Evolutionary conservation across 2,329 filamentous ascomycete genomes (phyloP), one percentile per base, ranked within the genome.

Genomic region (Trichoderma polysporum): DNA sequence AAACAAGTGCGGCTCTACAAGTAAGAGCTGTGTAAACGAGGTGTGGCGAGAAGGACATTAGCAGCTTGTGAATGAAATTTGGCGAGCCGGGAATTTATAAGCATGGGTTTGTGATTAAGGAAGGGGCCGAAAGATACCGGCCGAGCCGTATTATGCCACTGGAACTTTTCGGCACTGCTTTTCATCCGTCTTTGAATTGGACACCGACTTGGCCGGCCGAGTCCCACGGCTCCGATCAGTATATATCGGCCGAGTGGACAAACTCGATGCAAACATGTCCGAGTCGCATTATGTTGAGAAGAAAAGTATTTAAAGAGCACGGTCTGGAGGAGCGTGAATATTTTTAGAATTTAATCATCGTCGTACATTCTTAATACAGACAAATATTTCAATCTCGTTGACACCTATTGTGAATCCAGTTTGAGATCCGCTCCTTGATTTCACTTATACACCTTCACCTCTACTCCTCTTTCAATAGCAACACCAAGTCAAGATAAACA

Each of bases 161-260:
- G n/a, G n/a, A n/a, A n/a, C n/a, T 27, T 22, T 27, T 41, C 19
- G 10, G 8, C 22, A 25, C 6, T 37, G 4, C 15, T n/a, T 52
- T 9, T n/a, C 19, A 37, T 22, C 22, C 15, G 22, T 17, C 17
- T 4, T 59, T 6, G 2, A n/a, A 56, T 64, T 47, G 4, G n/a
- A n/a, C 35, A 13, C 56, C 57, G 56, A 49, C 37, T 19, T 19
- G 47, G 19, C 64, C 57, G 37, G 57, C 56, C 57, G 64, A 54
- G 35, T 25, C 5, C 17, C 29, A 66, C 70, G 72, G 71, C 53
- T 66, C 72, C 72, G 71, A 53, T 3, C 3, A 2, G 37, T n/a
- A 15, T 19, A 2, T 70, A 69, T 73, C 73, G 73, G 71, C 73
- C 71, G 73, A 74, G 62, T 71, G 49, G 35, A 61, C 17, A 27